Percentiles rank a stretch among this genome's conserved stretches.
These are phyloP conservation scores for Parastagonospora nodorum DNA, from an alignment of 2,329 filamentous ascomycete genomes.

Conservation along the genomic window DNA sequence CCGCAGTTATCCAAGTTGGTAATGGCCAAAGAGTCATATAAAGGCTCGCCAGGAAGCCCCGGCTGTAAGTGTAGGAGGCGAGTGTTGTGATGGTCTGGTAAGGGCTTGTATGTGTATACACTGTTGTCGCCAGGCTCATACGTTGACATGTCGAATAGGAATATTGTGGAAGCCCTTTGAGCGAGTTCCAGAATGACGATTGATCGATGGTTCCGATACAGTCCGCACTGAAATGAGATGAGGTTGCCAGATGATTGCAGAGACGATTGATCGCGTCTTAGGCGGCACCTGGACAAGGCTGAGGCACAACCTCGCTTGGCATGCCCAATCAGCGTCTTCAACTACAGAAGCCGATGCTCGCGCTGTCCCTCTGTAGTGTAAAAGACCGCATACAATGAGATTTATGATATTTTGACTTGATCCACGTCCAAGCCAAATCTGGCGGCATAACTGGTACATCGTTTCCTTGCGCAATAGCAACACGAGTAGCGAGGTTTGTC, in stretches of 20 bases:
- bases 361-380: no score
- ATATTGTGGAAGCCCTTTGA: neutral
- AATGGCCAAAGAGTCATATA: neutral
- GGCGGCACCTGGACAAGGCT: no score
- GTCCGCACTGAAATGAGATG: no score
- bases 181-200: neutral
- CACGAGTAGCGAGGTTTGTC: neutral
- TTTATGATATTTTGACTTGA: no score
- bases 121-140: neutral
- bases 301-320: no score
- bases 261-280: no score
- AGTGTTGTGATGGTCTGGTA: neutral
- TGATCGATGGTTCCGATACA: no score
- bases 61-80: neutral
- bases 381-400: no score
- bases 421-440: neutral
- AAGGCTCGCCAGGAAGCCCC: neutral
- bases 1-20: neutral
- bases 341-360: no score
- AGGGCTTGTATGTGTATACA: neutral
- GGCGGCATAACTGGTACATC: no score
- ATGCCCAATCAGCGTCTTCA: no score
- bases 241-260: neutral
- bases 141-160: neutral
- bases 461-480: neutral